Evolutionary conservation across 306 rosid genomes (phyloP).

Genomic region (Citrullus amarus): DNA sequence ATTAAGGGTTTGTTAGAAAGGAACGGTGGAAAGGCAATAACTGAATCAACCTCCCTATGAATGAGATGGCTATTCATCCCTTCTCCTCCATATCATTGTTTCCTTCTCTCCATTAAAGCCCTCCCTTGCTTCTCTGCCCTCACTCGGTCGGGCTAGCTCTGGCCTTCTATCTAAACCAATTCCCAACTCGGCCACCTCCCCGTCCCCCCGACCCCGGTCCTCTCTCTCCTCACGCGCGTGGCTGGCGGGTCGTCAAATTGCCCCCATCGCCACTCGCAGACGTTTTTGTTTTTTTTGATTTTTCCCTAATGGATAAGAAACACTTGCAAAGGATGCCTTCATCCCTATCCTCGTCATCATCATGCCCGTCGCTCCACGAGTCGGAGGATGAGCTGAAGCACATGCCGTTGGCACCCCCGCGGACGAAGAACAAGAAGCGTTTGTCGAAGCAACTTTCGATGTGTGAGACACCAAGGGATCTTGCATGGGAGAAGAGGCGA

Average conservation of each 20-base stretch:
- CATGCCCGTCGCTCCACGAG: slow-evolving; percentile 7
- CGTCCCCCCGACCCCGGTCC: not conserved
- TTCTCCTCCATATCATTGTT: not conserved
- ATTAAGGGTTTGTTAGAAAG: not conserved
- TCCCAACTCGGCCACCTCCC: not conserved
- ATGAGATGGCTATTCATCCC: not conserved
- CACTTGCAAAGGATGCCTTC: not conserved
- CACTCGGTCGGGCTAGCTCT: slow-evolving; percentile 4
- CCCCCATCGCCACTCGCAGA: not conserved
- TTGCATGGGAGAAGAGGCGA: slow-evolving; percentile 76
- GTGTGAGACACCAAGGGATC: slow-evolving; percentile 42
- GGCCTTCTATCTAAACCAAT: not conserved
- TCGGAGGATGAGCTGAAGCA: slow-evolving; percentile 32
- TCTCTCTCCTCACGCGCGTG: not conserved
- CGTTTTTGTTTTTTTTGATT: not conserved
- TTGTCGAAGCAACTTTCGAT: slow-evolving; percentile 41
- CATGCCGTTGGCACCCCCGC: slow-evolving; percentile 32
- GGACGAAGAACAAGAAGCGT: slow-evolving; percentile 28
- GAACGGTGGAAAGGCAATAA: not conserved
- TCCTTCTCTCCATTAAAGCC: slow-evolving; percentile 5
- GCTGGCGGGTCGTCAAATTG: not conserved
- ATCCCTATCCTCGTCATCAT: not conserved
- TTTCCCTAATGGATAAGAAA: slow-evolving; percentile 3
- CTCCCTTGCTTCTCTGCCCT: not conserved
- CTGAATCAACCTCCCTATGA: not conserved